Base-by-base conservation (phyloP, 768 basidiomycete genomes). In the Atractiella rhizophila region DNA sequence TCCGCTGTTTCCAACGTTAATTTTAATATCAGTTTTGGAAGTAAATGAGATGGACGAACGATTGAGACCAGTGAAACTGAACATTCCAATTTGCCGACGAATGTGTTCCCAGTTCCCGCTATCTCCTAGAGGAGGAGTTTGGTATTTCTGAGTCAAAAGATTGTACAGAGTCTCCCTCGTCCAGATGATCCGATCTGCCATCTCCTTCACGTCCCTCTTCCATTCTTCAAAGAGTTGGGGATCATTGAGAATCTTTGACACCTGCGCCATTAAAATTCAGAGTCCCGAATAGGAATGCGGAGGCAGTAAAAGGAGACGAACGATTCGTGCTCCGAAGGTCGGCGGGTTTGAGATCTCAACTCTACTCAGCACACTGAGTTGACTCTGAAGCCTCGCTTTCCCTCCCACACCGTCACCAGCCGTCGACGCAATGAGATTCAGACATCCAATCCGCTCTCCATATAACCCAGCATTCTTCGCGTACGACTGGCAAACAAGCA, bases 391-490 rank as follows among this genome's bases (percentile, higher is more conserved):
- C 35, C 82, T 74, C 60, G 72, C 78, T 30, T 51, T 38, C 81
- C 81, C 48, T 69, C 76, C 34, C 73, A 68, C 40, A 63, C 55
- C 16, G 71, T 72, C 38, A 69, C 70, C 54, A 2, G 45, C 33
- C 18, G 34, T 28, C 18, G 39, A n/a, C 16, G 47, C 47, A 31
- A 63, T 59, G 54, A 98, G 58, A 15, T 86, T 88, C 65, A 98
- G 85, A 4, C 80, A 76, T n/a, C 91, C 91, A 44, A 83, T 81
- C 52, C 91, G 85, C 63, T 96, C 91, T 45, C 85, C 88, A 57
- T 98, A 98, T 30, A 98, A 69, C 39, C 91, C 91, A 74, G 94
- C 88, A 66, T 96, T 96, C 68, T 98, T 98, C 28, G 91, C 91
- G 59, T 91, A 98, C 28, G 80, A 85, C 59, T 98, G 91, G 48